phyloP scores from a whole-genome alignment of 768 basidiomycete species.

The Rhizopogon vinicolor region DNA sequence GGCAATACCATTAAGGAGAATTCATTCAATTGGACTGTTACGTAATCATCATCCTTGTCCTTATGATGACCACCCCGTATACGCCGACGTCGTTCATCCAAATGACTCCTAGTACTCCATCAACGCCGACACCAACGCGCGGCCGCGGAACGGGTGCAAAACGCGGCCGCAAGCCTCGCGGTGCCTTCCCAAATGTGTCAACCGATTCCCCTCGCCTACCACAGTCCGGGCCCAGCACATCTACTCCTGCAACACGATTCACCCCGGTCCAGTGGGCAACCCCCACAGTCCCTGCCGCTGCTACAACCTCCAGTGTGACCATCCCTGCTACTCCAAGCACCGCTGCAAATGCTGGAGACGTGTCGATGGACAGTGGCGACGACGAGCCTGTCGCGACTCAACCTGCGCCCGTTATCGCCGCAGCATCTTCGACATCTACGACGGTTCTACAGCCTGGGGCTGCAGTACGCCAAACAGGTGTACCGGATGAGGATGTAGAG shows the following conservation, averaged over 20 bases:
- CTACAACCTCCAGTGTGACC: neutral
- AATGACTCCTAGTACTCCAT: slow-evolving; percentile 8
- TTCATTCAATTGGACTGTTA: too few relatives aligned
- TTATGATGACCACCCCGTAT: slow-evolving; percentile 19
- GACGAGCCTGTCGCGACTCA: slow-evolving; percentile 11
- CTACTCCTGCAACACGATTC: slow-evolving; percentile 22
- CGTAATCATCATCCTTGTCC: too few relatives aligned
- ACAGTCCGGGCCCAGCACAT: slow-evolving; percentile 8
- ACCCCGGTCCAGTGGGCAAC: slow-evolving; percentile 37
- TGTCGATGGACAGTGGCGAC: slow-evolving; percentile 5
- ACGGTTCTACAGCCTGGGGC: slow-evolving; percentile 9
- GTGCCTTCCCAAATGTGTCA: slow-evolving; percentile 25
- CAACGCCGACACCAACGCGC: slow-evolving; percentile 17
- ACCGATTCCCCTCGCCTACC: slow-evolving; percentile 10
- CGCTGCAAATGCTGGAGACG: slow-evolving; percentile 1
- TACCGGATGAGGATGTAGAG: slow-evolving; percentile 51
- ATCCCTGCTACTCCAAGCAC: slow-evolving; percentile 9
- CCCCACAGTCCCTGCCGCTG: slow-evolving; percentile 11
- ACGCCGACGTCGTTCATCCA: slow-evolving; percentile 21
- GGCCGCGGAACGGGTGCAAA: slow-evolving; percentile 31
- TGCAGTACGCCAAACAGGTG: slow-evolving; percentile 6
- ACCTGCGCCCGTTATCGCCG: neutral
- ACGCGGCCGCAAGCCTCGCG: slow-evolving; percentile 45
- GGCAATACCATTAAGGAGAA: neutral
- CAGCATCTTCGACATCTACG: neutral